Percentiles rank a stretch among this genome's conserved stretches.
These are phyloP conservation scores for Yamadazyma triangularis DNA, from an alignment of 1,139 yeast genomes.

Conservation along the genomic window DNA sequence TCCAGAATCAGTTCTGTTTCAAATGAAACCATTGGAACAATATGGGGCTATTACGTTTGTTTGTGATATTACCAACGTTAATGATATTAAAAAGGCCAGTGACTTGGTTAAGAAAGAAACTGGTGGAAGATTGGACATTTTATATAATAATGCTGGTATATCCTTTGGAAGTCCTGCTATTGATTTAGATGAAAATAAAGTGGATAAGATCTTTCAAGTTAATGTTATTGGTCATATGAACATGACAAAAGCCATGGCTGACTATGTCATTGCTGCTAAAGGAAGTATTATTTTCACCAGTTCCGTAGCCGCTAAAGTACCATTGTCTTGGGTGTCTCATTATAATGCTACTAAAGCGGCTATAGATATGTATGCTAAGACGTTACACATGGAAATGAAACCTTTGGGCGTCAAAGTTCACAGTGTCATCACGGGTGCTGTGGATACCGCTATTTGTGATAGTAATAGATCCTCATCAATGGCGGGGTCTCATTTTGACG, in stretches of 20 bases:
- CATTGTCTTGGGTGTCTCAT: conserved; percentile 30
- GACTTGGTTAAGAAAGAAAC: conserved; percentile 18
- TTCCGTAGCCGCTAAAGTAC: conserved; percentile 33
- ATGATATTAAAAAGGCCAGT: conserved; percentile 22
- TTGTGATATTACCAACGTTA: conserved; percentile 27
- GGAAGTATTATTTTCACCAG: conserved; percentile 36
- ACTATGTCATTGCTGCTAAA: conserved; percentile 26
- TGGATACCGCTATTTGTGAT: conserved; percentile 29
- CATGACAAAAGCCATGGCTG: conserved; percentile 30
- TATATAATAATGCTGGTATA: conserved; percentile 34
- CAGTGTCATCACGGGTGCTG: conserved; percentile 38
- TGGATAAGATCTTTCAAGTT: conserved; percentile 24
- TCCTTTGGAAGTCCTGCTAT: conserved; percentile 29
- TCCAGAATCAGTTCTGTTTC: conserved; percentile 19
- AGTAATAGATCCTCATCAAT: conserved; percentile 2
- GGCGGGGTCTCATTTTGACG: conserved; percentile 21
- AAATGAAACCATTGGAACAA: conserved; percentile 24
- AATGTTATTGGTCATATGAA: conserved; percentile 37
- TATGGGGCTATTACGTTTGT: conserved; percentile 27
- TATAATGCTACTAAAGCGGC: conserved; percentile 31
- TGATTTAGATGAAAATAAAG: conserved; percentile 23
- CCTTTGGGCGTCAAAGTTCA: conserved; percentile 33
- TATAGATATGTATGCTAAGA: conserved; percentile 13
- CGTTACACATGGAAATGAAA: conserved; percentile 13
- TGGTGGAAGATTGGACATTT: conserved; percentile 25